Evolutionary conservation across 192 early-diverging fungal genomes (phyloP).

Genomic region (Gonapodya sp.): DNA sequence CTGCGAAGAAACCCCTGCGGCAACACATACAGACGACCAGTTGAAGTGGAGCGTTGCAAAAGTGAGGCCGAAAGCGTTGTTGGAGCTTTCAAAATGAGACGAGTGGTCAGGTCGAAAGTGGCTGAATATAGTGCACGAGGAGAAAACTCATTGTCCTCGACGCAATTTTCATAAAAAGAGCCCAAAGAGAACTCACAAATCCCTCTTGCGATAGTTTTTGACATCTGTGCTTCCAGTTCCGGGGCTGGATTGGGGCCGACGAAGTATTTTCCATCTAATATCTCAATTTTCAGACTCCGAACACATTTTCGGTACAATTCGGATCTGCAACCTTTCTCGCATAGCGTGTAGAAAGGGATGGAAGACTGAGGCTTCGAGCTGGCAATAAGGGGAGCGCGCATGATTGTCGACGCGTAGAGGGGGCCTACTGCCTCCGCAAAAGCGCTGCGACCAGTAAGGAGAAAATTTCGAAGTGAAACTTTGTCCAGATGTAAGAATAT

Average conservation of each 20-base stretch:
- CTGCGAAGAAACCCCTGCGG: background rate
- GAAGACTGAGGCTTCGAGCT: background rate
- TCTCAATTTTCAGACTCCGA: background rate
- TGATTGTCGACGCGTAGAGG: background rate
- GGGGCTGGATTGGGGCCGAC: background rate
- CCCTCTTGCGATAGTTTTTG: background rate
- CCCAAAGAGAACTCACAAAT: background rate
- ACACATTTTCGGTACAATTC: background rate
- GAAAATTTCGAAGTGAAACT: background rate
- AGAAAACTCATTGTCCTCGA: background rate
- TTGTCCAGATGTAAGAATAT: background rate
- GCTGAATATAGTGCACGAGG: too few species aligned
- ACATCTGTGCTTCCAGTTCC: background rate
- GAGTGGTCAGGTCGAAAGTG: background rate
- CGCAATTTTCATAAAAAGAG: background rate
- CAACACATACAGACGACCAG: background rate
- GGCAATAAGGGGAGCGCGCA: background rate
- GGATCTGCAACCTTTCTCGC: background rate
- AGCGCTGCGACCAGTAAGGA: background rate
- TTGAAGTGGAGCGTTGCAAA: too few species aligned
- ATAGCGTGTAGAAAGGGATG: background rate
- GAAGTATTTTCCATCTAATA: background rate
- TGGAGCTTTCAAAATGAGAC: background rate
- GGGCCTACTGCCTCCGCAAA: background rate
- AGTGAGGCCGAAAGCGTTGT: too few species aligned